Percentiles rank a stretch among this genome's conserved stretches.
Evolutionary conservation across 1,284 basidiomycete species (phyloP).

Genomic region (Calocybe gambosa): DNA sequence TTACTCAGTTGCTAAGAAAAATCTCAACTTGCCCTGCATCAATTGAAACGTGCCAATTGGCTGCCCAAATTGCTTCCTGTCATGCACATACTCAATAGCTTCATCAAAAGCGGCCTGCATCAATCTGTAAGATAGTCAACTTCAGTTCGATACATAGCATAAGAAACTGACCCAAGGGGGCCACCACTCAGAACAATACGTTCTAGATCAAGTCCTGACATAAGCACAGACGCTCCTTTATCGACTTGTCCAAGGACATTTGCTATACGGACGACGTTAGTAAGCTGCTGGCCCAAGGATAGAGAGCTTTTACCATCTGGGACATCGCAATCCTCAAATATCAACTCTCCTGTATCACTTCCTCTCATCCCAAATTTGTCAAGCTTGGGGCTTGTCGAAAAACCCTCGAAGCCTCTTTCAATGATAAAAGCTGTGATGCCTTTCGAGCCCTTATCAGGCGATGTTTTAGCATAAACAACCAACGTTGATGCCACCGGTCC

Average conservation of each 20-base stretch:
- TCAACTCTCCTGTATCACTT: conserved; percentile 89
- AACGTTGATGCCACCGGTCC: conserved; percentile 86
- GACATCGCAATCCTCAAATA: conserved; percentile 88
- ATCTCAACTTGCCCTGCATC: conserved; percentile 71
- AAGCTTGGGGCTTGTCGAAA: conserved; percentile 85
- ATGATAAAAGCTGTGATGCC: conserved; percentile 93
- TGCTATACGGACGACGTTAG: conserved; percentile 35
- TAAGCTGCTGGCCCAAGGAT: conserved; percentile 6
- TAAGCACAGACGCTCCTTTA: conserved; percentile 81
- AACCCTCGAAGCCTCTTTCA: conserved; percentile 77
- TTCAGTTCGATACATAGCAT: not conserved
- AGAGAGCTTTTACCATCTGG: conserved; percentile 56
- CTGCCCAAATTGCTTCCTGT: conserved; percentile 86
- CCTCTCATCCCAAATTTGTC: conserved; percentile 98
- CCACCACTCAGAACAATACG: conserved; percentile 87
- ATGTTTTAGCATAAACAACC: conserved; percentile 91
- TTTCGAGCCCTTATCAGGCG: conserved; percentile 72
- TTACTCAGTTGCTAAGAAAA: too few relatives aligned
- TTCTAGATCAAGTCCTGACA: conserved; percentile 93
- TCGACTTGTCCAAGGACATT: conserved; percentile 83
- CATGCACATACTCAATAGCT: conserved; percentile 84
- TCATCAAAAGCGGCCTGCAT: conserved; percentile 95
- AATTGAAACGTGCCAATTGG: conserved; percentile 90
- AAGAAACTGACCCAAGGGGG: conserved; percentile 43
- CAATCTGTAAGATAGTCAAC: conserved; percentile 41